Conservation (phyloP, 768 basidiomycete species). For the Lactifluus subvellereus region DNA sequence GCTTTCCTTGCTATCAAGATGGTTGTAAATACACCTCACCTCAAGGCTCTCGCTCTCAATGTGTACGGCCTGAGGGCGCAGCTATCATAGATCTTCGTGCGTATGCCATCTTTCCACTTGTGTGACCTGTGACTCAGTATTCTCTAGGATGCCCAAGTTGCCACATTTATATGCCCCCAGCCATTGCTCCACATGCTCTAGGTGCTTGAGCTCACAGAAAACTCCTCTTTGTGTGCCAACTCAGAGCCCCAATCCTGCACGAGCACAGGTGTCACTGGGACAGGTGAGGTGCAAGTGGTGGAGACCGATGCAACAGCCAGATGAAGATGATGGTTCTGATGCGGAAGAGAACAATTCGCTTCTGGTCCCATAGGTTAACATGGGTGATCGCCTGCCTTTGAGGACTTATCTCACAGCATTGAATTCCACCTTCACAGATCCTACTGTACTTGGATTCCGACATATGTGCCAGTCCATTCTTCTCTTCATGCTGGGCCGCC, state of each 20-base stretch:
- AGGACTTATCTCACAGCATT: constrained; percentile 32
- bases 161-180: constrained; percentile 46
- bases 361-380: not conserved
- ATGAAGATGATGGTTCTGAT: constrained; percentile 32
- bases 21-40: constrained; percentile 34
- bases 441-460: constrained; percentile 26
- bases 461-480: constrained; percentile 45
- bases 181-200: constrained; percentile 38
- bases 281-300: constrained; percentile 26
- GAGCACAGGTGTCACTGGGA: not conserved
- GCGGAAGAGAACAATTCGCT: constrained; percentile 30
- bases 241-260: not conserved
- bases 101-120: constrained; percentile 41
- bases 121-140: constrained; percentile 44
- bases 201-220: constrained; percentile 17
- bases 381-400: constrained; percentile 40
- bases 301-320: constrained; percentile 37
- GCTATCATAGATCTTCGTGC: constrained; percentile 44
- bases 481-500: constrained; percentile 79
- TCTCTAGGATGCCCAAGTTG: constrained; percentile 42
- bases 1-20: constrained; percentile 37
- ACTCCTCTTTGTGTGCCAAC: not conserved
- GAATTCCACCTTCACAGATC: constrained; percentile 25
- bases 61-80: constrained; percentile 20
- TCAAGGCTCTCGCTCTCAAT: constrained; percentile 40